These are phyloP conservation scores for Allantophomopsis lycopodina DNA, from an alignment of 2,329 filamentous ascomycete genomes.

Conservation along the genomic window DNA sequence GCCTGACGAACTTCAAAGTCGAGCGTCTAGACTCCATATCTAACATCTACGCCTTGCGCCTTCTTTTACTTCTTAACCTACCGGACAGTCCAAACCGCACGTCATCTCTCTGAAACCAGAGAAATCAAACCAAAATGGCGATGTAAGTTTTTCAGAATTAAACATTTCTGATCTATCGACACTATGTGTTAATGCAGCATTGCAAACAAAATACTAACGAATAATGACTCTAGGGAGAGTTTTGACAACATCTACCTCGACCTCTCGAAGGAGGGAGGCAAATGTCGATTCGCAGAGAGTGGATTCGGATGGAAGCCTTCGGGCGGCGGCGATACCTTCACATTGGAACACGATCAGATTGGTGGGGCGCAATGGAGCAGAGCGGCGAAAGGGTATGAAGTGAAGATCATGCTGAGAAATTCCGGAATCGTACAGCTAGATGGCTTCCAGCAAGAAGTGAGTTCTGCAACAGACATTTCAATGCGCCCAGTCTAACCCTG, in stretches of 20 bases:
- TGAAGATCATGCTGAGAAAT: slow-evolving; percentile 79
- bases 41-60: too few relatives aligned
- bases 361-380: slow-evolving; percentile 86
- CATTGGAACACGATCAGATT: slow-evolving; percentile 78
- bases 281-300: slow-evolving; percentile 88
- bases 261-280: slow-evolving; percentile 81
- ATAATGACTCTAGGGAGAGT: slow-evolving; percentile 47
- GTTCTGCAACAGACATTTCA: slow-evolving; percentile 5
- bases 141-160: too few relatives aligned
- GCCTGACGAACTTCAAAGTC: too few relatives aligned
- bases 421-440: slow-evolving; percentile 86
- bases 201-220: background rate
- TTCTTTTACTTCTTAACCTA: too few relatives aligned
- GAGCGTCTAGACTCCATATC: too few relatives aligned
- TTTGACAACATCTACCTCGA: slow-evolving; percentile 98
- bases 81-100: too few relatives aligned
- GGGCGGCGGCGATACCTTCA: slow-evolving; percentile 82
- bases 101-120: too few relatives aligned
- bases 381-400: slow-evolving; percentile 81
- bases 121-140: too few relatives aligned
- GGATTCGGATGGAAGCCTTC: slow-evolving; percentile 92
- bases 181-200: too few relatives aligned
- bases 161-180: too few relatives aligned
- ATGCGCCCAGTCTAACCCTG: slow-evolving; percentile 5
- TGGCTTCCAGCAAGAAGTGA: slow-evolving; percentile 77